A percentile compares a stretch with the other conserved stretches of the same genome.
These are phyloP conservation scores for Picea glauca DNA, from an alignment of 75 land plant species.

Conservation along the genomic window DNA sequence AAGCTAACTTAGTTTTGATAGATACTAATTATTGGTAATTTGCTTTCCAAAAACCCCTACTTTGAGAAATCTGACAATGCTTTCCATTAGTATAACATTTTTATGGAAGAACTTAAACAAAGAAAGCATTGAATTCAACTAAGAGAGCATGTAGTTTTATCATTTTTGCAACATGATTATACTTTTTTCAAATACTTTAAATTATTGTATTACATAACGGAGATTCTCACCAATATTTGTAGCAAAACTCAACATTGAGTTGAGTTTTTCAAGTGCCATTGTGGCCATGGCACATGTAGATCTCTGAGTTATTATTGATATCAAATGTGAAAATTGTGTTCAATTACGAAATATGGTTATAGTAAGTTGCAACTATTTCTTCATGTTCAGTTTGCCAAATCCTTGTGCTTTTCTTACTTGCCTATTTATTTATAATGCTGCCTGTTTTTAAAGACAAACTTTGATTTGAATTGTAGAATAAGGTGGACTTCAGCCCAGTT, in stretches of 20 bases:
- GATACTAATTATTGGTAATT: too few species aligned
- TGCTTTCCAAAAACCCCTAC: background rate
- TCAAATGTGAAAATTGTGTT: background rate
- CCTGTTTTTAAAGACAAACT: background rate
- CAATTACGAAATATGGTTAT: background rate
- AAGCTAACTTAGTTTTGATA: background rate
- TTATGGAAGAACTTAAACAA: background rate
- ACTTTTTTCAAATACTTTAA: background rate
- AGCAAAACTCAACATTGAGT: background rate
- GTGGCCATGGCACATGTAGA: background rate
- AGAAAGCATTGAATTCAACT: background rate
- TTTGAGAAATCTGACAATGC: background rate
- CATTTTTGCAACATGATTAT: background rate
- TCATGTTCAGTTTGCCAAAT: background rate
- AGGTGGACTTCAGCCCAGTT: constrained; percentile 42
- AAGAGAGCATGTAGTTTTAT: background rate
- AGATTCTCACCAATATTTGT: background rate
- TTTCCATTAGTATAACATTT: background rate
- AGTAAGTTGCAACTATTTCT: background rate
- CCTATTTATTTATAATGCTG: background rate
- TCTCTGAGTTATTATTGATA: background rate
- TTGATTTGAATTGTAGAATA: constrained; percentile 39
- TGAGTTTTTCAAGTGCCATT: background rate
- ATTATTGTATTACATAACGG: background rate
- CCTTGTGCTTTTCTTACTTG: background rate